Percentiles rank a stretch among this genome's conserved stretches.
phyloP scores from a whole-genome alignment of 2,329 filamentous ascomycete species.

The Dactylellina haptotyla region DNA sequence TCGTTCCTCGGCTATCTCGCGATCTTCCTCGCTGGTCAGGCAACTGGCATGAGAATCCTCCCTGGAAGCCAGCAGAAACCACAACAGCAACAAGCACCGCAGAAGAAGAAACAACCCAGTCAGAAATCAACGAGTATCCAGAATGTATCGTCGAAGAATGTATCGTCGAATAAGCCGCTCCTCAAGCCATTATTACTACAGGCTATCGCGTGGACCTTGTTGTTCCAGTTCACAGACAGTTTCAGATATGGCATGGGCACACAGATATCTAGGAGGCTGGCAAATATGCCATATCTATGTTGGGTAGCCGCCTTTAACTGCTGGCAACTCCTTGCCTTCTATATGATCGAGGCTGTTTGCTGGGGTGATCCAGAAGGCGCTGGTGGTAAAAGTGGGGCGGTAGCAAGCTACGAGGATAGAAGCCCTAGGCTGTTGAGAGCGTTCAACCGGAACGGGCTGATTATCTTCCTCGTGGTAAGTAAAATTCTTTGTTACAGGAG shows the following conservation, averaged over 20 bases:
- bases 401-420: conserved; percentile 69
- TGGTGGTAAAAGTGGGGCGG: conserved; percentile 63
- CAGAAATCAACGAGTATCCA: no score
- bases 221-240: conserved; percentile 76
- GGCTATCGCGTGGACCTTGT: conserved; percentile 73
- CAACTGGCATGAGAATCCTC: conserved; percentile 81
- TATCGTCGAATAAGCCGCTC: conserved; percentile 67
- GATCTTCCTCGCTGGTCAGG: conserved; percentile 91
- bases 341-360: conserved; percentile 78
- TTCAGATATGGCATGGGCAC: conserved; percentile 76
- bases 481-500: neutral
- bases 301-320: conserved; percentile 95
- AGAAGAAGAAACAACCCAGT: conserved; percentile 57
- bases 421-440: conserved; percentile 84
- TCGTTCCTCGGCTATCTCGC: conserved; percentile 93
- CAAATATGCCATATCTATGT: conserved; percentile 91
- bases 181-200: conserved; percentile 73
- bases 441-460: conserved; percentile 88
- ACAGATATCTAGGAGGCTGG: conserved; percentile 84
- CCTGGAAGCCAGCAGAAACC: conserved; percentile 64
- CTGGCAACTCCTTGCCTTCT: conserved; percentile 81
- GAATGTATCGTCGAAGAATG: conserved; percentile 61
- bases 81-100: conserved; percentile 17
- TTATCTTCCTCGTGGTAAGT: conserved; percentile 75
- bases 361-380: conserved; percentile 75